phyloP scores from a whole-genome alignment of 78 protist genomes.

The Dictyostelium purpureum region DNA sequence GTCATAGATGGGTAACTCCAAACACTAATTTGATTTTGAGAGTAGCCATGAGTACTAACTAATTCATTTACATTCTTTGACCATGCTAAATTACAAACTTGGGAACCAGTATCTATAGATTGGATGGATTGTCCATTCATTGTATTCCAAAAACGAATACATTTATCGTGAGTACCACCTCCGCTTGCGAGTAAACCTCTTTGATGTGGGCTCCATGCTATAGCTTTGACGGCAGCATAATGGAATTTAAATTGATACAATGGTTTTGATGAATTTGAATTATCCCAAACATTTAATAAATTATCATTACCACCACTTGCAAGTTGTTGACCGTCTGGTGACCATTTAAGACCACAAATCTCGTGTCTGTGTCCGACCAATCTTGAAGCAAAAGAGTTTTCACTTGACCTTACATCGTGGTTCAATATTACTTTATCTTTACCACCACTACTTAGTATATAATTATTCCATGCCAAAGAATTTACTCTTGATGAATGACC shows the following conservation, averaged over 20 bases:
- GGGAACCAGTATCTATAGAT: conserved; percentile 83
- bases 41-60: conserved; percentile 98
- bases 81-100: conserved; percentile 95
- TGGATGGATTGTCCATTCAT: conserved; percentile 83
- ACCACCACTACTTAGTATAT: conserved; percentile 81
- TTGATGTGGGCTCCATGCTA: conserved; percentile 98
- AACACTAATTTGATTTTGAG: conserved; percentile 96
- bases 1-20: conserved; percentile 97
- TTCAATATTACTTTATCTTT: conserved; percentile 83
- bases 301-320: conserved; percentile 99
- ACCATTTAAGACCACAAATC: conserved; percentile 98
- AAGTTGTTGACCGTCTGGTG: conserved; percentile 92
- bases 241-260: conserved; percentile 79
- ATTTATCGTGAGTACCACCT: conserved; percentile 99
- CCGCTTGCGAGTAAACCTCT: conserved; percentile 97
- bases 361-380: conserved; percentile 95
- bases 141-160: conserved; percentile 97
- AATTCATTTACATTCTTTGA: conserved; percentile 91
- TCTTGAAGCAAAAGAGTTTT: background rate
- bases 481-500: conserved; percentile 92
- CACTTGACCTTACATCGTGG: conserved; percentile 91
- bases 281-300: conserved; percentile 90
- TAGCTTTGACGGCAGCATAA: conserved; percentile 98
- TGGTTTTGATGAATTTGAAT: conserved; percentile 33
- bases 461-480: conserved; percentile 93